Base-by-base conservation (phyloP, 257 asterid genomes). In the Solanum dulcamara region DNA sequence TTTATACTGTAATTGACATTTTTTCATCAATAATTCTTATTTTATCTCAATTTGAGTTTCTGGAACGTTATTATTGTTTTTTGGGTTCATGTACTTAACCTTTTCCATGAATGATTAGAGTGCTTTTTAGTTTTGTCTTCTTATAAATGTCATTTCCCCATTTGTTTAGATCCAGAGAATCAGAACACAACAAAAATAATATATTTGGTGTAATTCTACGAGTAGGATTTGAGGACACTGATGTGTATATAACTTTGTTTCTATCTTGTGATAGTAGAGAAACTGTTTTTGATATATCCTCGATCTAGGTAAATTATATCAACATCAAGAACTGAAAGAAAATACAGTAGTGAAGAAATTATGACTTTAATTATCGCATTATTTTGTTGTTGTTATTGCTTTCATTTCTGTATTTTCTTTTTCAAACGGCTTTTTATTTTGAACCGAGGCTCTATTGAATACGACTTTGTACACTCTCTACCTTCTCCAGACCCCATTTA, bases 201-300 rank as follows among this genome's bases (percentile, higher is more conserved):
- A 55, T 20, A 18, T 55, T n/a, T n/a, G 2, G 2, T 3, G 24
- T 53, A 53, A 20, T 1, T 18, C 12, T 8, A 53, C 2, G 2
- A 53, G 20, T 20, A 53, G 11, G 2, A 53, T 53, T 18, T 1
- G 4, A 53, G 18, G 3, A 53, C 3, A 20, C 4, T 55, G 1
- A 11, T 10, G 6, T 57, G 0, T 22, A 22, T 6, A 4, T 0
- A 55, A 22, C 0, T 55, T 55, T 55, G 0, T 22, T 22, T 0
- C 22, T 22, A 22, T 22, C 2, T 9, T 22, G 4, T 22, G 0
- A 57, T 3, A 1, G 30, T 22, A 22, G 13, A 55, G 1, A 57
- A 38, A 22, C 0, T 8, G 1, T 7, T 55, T 22, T 9, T 9
- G 2, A 3, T 57, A n/a, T 4, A 57, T 3, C 6, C 10, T 57